Conservation (phyloP, 805 yeast genomes). For the Barnettozyma siamensis region DNA sequence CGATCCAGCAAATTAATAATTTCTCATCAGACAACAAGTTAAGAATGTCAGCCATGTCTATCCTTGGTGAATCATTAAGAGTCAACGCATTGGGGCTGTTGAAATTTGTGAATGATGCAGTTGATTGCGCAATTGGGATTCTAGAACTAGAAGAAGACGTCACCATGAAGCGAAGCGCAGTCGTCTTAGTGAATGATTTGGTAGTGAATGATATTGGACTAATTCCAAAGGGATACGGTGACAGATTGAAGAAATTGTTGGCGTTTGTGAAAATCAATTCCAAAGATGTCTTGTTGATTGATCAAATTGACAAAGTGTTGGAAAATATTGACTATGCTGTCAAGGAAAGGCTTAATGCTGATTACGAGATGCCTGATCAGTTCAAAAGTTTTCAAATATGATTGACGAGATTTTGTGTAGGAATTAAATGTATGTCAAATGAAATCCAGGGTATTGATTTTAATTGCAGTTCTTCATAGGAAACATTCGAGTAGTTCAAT, state of each 20-base stretch:
- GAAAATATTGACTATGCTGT: conserved; percentile 23
- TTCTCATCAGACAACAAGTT: conserved; percentile 47
- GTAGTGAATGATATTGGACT: conserved; percentile 43
- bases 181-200: conserved; percentile 61
- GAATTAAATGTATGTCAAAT: too few relatives aligned
- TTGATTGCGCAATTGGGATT: conserved; percentile 77
- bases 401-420: background rate
- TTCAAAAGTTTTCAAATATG: conserved; percentile 2
- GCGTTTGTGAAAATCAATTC: conserved; percentile 44
- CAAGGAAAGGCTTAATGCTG: conserved; percentile 7
- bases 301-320: conserved; percentile 43
- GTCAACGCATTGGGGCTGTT: conserved; percentile 50
- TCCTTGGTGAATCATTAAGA: conserved; percentile 68
- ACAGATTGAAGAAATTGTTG: conserved; percentile 36
- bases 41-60: conserved; percentile 82
- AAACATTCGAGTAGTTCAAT: too few relatives aligned
- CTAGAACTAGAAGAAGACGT: conserved; percentile 53
- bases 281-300: conserved; percentile 51
- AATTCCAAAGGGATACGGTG: conserved; percentile 45
- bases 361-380: conserved; percentile 2
- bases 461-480: too few relatives aligned
- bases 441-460: too few relatives aligned
- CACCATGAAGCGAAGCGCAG: conserved; percentile 65
- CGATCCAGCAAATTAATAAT: conserved; percentile 36
- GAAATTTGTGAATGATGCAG: conserved; percentile 43